phyloP scores from a whole-genome alignment of 768 basidiomycete genomes.

The Cantharellus cinnabarinus region DNA sequence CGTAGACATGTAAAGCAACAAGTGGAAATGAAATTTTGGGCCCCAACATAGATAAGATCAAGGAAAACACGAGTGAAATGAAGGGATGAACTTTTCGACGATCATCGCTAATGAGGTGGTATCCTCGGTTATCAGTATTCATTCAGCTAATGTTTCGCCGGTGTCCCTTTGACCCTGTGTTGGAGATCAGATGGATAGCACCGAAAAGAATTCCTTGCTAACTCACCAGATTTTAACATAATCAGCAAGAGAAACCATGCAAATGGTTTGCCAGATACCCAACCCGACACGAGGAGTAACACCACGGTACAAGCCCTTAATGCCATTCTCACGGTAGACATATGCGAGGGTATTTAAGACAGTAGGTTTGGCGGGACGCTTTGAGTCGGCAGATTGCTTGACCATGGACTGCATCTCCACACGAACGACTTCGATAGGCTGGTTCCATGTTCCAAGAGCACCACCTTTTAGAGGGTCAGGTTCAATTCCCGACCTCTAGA shows the following conservation, averaged over 20 bases:
- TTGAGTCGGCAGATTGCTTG: conserved; percentile 42
- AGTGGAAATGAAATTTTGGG: no score
- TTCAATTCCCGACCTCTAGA: not conserved
- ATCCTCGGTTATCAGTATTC: no score
- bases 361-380: conserved; percentile 80
- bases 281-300: conserved; percentile 93
- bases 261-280: conserved; percentile 92
- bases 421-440: conserved; percentile 92
- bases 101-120: no score
- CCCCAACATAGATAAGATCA: no score
- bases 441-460: conserved; percentile 96
- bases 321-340: conserved; percentile 90
- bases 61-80: no score
- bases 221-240: conserved; percentile 73
- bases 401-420: conserved; percentile 99
- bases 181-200: not conserved
- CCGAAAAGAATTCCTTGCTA: not conserved
- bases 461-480: conserved; percentile 26
- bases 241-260: conserved; percentile 98
- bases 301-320: conserved; percentile 92
- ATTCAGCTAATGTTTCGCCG: not conserved
- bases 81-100: no score
- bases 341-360: conserved; percentile 81
- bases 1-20: no score
- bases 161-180: conserved; percentile 9